Conservation (phyloP, 352 stramenopile genomes). For the Aphanomyces cochlioides region DNA sequence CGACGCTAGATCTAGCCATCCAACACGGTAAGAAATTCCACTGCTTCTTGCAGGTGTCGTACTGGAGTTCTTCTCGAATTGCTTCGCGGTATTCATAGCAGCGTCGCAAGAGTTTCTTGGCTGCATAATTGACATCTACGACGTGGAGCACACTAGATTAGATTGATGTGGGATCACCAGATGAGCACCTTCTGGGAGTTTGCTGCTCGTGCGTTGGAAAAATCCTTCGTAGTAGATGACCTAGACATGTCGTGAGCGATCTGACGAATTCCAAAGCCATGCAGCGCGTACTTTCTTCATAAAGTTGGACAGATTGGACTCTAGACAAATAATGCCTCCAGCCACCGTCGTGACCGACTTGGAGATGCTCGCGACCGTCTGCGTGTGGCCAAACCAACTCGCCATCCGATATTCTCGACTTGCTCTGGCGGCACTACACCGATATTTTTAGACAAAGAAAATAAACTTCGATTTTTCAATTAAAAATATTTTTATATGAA, state of each 20-base stretch:
- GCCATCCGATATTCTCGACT: conserved; percentile 39
- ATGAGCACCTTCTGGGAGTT: conserved; percentile 47
- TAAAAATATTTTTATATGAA: conserved; percentile 8
- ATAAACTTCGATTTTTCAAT: conserved; percentile 2
- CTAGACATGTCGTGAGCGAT: conserved; percentile 32
- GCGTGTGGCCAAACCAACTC: conserved; percentile 73
- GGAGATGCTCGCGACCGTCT: conserved; percentile 80
- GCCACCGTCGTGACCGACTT: conserved; percentile 74
- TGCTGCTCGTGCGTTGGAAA: conserved; percentile 62
- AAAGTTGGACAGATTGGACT: conserved; percentile 75
- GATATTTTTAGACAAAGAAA: not conserved
- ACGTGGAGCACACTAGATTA: not conserved
- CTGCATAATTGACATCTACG: conserved; percentile 52
- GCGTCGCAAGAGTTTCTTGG: conserved; percentile 53
- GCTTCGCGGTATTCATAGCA: conserved; percentile 83
- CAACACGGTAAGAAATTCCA: conserved; percentile 2
- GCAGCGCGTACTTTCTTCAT: conserved; percentile 66
- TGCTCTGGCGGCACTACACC: too few relatives aligned
- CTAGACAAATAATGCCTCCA: conserved; percentile 62
- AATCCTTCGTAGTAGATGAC: conserved; percentile 83
- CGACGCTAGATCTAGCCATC: conserved; percentile 48
- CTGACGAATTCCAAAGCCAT: not conserved
- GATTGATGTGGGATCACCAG: not conserved
- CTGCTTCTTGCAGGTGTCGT: conserved; percentile 15
- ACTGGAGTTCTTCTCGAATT: conserved; percentile 80